Conservation (phyloP, 805 yeast species). For the Starmerella apicola region DNA sequence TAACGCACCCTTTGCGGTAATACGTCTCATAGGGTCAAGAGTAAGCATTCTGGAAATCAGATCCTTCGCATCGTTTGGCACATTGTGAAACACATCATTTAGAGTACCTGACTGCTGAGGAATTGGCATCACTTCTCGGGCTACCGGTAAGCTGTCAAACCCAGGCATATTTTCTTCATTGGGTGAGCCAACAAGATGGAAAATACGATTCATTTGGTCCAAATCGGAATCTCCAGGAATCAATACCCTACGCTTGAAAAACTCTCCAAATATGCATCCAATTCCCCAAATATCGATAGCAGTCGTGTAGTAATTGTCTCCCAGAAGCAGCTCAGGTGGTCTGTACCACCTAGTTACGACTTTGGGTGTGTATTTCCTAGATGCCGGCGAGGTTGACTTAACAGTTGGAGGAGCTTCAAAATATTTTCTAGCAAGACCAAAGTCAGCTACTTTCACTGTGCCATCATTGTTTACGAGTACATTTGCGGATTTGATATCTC, state of each 20-base stretch:
- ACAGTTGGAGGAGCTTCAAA: constrained; percentile 47
- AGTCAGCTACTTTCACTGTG: constrained; percentile 79
- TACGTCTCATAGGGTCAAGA: constrained; percentile 59
- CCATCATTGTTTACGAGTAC: constrained; percentile 70
- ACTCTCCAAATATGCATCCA: constrained; percentile 91
- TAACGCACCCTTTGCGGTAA: constrained; percentile 70
- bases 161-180: constrained; percentile 47
- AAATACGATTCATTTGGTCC: constrained; percentile 76
- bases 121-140: constrained; percentile 17
- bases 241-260: constrained; percentile 70
- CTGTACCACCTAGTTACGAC: constrained; percentile 98
- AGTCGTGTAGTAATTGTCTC: constrained; percentile 76
- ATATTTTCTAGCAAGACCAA: constrained; percentile 77
- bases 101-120: constrained; percentile 28
- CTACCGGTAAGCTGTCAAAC: constrained; percentile 43
- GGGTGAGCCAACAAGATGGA: constrained; percentile 75
- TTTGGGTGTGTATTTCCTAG: constrained; percentile 40
- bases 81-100: constrained; percentile 30
- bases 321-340: constrained; percentile 84
- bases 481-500: constrained; percentile 96
- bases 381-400: constrained; percentile 34
- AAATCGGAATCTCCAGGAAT: constrained; percentile 74
- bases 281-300: constrained; percentile 97
- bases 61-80: constrained; percentile 20
- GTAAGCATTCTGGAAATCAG: constrained; percentile 50